Evolutionary conservation across 2,329 filamentous ascomycete species (phyloP).

Genomic region (Aspergillus alliaceus): DNA sequence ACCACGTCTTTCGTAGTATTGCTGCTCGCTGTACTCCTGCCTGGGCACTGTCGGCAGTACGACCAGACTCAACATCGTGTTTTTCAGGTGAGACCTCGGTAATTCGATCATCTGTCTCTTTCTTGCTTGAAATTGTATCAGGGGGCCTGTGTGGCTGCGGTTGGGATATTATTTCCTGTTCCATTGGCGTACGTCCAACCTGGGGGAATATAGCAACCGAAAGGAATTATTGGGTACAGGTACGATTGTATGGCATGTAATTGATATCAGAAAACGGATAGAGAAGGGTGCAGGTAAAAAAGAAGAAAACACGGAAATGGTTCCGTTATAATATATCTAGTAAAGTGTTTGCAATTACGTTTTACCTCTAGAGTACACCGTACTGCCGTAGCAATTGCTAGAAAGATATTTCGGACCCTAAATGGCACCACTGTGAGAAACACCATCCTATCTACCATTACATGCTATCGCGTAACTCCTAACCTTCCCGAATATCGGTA

Average conservation of each 20-base stretch:
- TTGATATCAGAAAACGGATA: background rate
- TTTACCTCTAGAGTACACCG: background rate
- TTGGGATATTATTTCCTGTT: background rate
- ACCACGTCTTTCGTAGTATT: constrained; percentile 19
- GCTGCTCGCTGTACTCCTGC: constrained; percentile 21
- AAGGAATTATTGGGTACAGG: background rate
- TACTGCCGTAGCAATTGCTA: background rate
- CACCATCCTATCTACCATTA: background rate
- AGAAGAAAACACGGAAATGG: background rate
- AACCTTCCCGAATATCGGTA: background rate
- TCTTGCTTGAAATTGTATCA: background rate
- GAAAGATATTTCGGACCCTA: background rate
- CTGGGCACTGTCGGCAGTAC: constrained; percentile 12
- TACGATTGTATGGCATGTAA: background rate
- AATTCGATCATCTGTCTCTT: background rate
- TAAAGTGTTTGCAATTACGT: background rate
- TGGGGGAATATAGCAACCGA: background rate
- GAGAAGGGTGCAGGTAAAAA: background rate
- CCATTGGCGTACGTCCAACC: background rate
- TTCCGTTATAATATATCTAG: background rate
- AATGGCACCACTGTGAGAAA: background rate
- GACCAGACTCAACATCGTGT: constrained; percentile 5
- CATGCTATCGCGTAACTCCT: background rate
- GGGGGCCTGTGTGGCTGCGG: background rate
- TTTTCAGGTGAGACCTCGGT: background rate